Base-by-base conservation (phyloP, 2,329 filamentous ascomycete genomes). In the Dothidotthia symphoricarpi region DNA sequence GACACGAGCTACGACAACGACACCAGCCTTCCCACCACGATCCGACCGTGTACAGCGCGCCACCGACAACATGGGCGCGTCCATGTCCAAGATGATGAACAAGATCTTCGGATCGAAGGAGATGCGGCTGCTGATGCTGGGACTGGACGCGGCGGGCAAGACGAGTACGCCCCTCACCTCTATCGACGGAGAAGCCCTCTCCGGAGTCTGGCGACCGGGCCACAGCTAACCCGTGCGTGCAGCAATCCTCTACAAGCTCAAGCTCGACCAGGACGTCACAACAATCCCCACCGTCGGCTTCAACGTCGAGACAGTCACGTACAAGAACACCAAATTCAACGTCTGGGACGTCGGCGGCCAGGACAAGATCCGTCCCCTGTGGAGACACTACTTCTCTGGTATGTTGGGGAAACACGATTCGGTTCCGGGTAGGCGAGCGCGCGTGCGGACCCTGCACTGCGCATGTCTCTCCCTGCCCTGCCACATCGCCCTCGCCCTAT, bases 251-350 rank as follows among this genome's bases (percentile, higher is more conserved):
- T 98, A 98, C 80, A 98, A 98, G 82, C 84, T 98, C 73, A 98
- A 98, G 83, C 87, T 98, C 68, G 91, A 93, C 76, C 86, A 96
- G 80, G 93, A 95, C 70, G 93, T 97, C 71, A 97, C 93, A 68
- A 98, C 93, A 59, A 98, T 98, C 67, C 93, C 93, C 59, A 98
- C 93, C 67, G 95, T 97, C 67, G 93, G 93, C 66, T 98, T 98
- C 85, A 98, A 98, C 78, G 93, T 98, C 72, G 93, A 98, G 82
- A 97, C 93, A 39, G 93, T 98, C 72, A 90, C 95, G 72, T 97
- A 97, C 81, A 96, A 96, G 83, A 98, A 98, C 83, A 96, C 95
- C 66, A 89, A 95, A 72, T 98, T 98, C 81, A 97, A 91, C 72
- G 93, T 98, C 70, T 98, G 93, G 93, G 93, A 97, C 78, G 93